phyloP scores from a whole-genome alignment of 495 filamentous ascomycete genomes.

The Xylaria nigripes region DNA sequence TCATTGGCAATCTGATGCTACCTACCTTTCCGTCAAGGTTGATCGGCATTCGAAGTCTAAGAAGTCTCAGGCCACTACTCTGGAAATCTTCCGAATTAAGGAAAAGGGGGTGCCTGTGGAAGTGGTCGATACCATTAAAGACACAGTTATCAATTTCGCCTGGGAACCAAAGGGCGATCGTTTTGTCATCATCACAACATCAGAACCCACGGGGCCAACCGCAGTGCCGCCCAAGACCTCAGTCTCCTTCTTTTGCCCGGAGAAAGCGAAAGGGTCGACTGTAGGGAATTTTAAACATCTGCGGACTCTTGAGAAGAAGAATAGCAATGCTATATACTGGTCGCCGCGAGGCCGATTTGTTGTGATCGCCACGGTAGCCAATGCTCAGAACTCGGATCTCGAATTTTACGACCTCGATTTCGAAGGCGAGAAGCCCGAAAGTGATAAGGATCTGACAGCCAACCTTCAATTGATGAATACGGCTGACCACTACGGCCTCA shows the following conservation, averaged over 20 bases:
- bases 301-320: constrained; percentile 93
- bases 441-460: constrained; percentile 86
- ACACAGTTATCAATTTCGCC: constrained; percentile 96
- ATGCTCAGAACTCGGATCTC: constrained; percentile 83
- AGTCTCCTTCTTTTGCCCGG: constrained; percentile 91
- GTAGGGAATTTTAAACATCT: constrained; percentile 93
- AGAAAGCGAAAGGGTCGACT: constrained; percentile 70
- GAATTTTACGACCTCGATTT: constrained; percentile 98
- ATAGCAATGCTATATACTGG: constrained; percentile 99
- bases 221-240: constrained; percentile 87
- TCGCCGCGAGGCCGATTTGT: constrained; percentile 95
- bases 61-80: constrained; percentile 91
- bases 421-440: constrained; percentile 89
- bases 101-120: constrained; percentile 98
- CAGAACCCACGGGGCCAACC: constrained; percentile 67
- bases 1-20: constrained; percentile 90
- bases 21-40: constrained; percentile 95
- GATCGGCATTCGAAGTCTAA: constrained; percentile 98
- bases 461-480: constrained; percentile 90
- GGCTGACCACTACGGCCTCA: constrained; percentile 92
- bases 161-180: constrained; percentile 97
- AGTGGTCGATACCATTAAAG: constrained; percentile 93
- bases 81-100: constrained; percentile 93
- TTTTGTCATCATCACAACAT: constrained; percentile 94
- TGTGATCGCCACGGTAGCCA: constrained; percentile 83